phyloP scores from a whole-genome alignment of 345 rosid species.

The Gynandropsis gynandra region DNA sequence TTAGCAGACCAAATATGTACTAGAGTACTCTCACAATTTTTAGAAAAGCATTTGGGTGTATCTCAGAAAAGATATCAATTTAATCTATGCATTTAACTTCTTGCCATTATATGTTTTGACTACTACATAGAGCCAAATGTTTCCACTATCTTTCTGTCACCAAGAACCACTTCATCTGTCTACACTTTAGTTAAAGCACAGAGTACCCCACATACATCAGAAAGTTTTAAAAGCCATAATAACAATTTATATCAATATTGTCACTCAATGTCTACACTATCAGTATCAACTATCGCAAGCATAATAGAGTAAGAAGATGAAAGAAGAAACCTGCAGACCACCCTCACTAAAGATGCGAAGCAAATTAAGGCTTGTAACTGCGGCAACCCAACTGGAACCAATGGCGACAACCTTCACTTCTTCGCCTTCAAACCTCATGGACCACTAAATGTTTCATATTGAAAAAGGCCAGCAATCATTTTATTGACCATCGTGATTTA shows the following conservation, averaged over 20 bases:
- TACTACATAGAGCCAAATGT: background rate
- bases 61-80: background rate
- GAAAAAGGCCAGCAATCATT: conserved; percentile 24
- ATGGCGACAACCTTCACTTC: conserved; percentile 88
- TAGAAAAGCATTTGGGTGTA: too few relatives aligned
- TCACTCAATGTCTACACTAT: conserved; percentile 3
- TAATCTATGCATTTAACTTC: background rate
- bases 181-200: conserved; percentile 1
- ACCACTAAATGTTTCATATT: conserved; percentile 58
- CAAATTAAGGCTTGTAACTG: conserved; percentile 79
- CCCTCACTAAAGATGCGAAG: conserved; percentile 84
- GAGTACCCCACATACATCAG: background rate
- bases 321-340: conserved; percentile 75
- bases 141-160: background rate
- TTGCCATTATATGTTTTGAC: too few relatives aligned
- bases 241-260: background rate
- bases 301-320: conserved; percentile 16
- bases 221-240: conserved; percentile 4
- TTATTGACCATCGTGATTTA: background rate
- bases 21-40: too few relatives aligned
- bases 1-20: conserved; percentile 14
- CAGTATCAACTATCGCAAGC: conserved; percentile 8
- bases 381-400: conserved; percentile 91
- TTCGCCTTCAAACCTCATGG: conserved; percentile 96
- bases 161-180: background rate